Percentiles rank a stretch among this genome's conserved stretches.
phyloP scores from a whole-genome alignment of 495 filamentous ascomycete species.

The Neurospora pannonica region DNA sequence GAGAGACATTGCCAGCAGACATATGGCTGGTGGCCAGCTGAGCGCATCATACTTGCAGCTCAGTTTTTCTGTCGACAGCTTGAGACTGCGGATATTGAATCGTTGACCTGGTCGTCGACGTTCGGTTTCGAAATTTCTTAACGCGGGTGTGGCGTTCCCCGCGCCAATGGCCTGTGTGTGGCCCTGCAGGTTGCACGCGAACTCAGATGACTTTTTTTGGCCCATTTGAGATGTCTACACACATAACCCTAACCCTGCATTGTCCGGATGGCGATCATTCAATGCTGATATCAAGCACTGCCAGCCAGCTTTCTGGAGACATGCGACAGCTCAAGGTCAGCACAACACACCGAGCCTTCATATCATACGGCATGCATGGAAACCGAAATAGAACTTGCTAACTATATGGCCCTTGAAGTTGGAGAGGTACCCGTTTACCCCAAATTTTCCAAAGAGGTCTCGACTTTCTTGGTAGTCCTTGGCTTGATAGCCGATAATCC shows the following conservation, averaged over 20 bases:
- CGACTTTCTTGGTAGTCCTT: neutral
- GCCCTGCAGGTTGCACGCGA: slow-evolving; percentile 8
- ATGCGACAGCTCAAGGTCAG: neutral
- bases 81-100: neutral
- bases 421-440: neutral
- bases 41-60: slow-evolving; percentile 16
- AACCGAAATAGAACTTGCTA: neutral
- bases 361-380: neutral
- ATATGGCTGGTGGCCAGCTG: slow-evolving; percentile 15
- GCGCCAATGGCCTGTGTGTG: neutral
- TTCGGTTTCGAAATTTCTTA: neutral
- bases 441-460: neutral
- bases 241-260: slow-evolving; percentile 7
- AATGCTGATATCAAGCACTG: neutral
- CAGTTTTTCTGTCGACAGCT: neutral
- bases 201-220: slow-evolving; percentile 10
- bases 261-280: neutral
- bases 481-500: neutral
- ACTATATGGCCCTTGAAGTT: neutral
- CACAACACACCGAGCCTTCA: neutral
- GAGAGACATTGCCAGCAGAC: slow-evolving; percentile 23
- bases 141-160: neutral
- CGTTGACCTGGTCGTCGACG: neutral
- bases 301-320: neutral
- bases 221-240: neutral